A percentile compares a stretch with the other conserved stretches of the same genome.
Conservation (phyloP, 169 alveolate genomes). For the Plasmodium ovale region DNA sequence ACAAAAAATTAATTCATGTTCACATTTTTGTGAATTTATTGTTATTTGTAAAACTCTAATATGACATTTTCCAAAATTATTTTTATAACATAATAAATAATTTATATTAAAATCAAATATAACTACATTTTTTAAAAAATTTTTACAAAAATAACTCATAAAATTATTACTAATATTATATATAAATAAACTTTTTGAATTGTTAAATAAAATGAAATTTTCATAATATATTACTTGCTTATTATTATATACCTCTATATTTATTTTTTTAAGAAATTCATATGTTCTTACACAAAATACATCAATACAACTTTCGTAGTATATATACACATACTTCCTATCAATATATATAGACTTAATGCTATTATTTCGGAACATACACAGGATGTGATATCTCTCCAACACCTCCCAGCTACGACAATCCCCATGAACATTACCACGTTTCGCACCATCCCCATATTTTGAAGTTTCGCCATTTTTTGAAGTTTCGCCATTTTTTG, state of each 20-base stretch:
- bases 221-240: conserved; percentile 69
- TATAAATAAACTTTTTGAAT: conserved; percentile 69
- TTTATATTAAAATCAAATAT: conserved; percentile 73
- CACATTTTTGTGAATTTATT: conserved; percentile 32
- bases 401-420: conserved; percentile 10
- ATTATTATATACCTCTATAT: conserved; percentile 41
- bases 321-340: conserved; percentile 32
- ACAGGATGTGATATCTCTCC: conserved; percentile 51
- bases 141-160: conserved; percentile 68
- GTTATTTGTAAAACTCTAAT: conserved; percentile 65
- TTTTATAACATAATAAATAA: conserved; percentile 73
- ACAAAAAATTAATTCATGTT: conserved; percentile 77
- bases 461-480: no score
- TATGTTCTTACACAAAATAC: conserved; percentile 65
- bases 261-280: conserved; percentile 39
- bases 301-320: conserved; percentile 67
- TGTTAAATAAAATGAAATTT: conserved; percentile 67
- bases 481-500: no score
- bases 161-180: conserved; percentile 73
- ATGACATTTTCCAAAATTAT: conserved; percentile 76
- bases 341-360: conserved; percentile 66
- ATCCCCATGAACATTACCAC: neutral
- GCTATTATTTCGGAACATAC: conserved; percentile 75
- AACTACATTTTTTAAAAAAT: conserved; percentile 74
- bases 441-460: neutral